Percentiles rank a stretch among this genome's conserved stretches.
Conservation (phyloP, 1,284 basidiomycete species). For the Ceratobasidium theobromae region DNA sequence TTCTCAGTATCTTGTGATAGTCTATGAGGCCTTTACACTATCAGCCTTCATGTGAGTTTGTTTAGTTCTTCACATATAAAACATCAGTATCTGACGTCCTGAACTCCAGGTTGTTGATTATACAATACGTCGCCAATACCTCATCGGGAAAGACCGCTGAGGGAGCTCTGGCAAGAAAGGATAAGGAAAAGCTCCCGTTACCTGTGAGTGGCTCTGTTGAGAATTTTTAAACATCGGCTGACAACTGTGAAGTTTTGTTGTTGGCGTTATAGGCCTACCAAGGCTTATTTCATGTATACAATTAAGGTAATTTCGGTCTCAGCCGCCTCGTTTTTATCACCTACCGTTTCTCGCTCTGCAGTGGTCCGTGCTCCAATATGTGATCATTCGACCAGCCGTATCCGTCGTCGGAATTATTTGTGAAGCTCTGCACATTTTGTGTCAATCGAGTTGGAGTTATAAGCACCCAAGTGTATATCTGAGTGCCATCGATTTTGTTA, state of each 20-base stretch:
- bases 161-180: slow-evolving; percentile 72
- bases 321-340: background rate
- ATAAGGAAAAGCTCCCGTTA: slow-evolving; percentile 72
- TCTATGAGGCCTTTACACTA: slow-evolving; percentile 65
- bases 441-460: slow-evolving; percentile 57
- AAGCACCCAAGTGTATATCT: slow-evolving; percentile 74
- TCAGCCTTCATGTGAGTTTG: slow-evolving; percentile 71
- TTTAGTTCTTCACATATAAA: background rate
- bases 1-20: background rate
- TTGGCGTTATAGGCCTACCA: slow-evolving; percentile 78
- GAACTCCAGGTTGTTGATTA: slow-evolving; percentile 65
- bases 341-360: slow-evolving; percentile 41
- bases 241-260: slow-evolving; percentile 57
- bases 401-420: slow-evolving; percentile 78
- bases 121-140: slow-evolving; percentile 79
- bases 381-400: slow-evolving; percentile 68
- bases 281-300: slow-evolving; percentile 88
- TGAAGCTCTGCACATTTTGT: slow-evolving; percentile 65
- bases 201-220: slow-evolving; percentile 54
- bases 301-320: slow-evolving; percentile 60
- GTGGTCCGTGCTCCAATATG: slow-evolving; percentile 84
- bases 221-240: slow-evolving; percentile 17
- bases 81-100: slow-evolving; percentile 35
- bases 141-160: slow-evolving; percentile 60
- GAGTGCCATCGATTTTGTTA: slow-evolving; percentile 68